A percentile compares a stretch with the other conserved stretches of the same genome.
These are phyloP conservation scores for Aspergillus flavus DNA, from an alignment of 2,329 filamentous ascomycete species.

Conservation along the genomic window DNA sequence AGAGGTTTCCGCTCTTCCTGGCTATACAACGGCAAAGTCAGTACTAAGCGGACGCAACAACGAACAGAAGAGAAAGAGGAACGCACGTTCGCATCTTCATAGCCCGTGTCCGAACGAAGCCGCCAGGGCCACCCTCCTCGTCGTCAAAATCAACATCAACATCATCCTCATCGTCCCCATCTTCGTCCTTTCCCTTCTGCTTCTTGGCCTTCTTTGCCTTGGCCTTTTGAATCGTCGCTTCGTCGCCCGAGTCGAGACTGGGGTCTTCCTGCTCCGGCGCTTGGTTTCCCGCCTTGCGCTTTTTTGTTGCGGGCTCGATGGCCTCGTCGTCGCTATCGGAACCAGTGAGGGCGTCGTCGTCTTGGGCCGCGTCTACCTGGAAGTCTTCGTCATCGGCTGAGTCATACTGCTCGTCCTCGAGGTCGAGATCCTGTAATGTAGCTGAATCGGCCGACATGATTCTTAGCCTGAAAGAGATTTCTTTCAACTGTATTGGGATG, in stretches of 20 bases:
- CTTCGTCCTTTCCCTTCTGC: conserved; percentile 38
- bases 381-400: conserved; percentile 45
- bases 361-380: conserved; percentile 35
- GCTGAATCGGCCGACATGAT: conserved; percentile 15
- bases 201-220: conserved; percentile 44
- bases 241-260: conserved; percentile 59
- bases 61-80: neutral
- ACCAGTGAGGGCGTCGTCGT: conserved; percentile 36
- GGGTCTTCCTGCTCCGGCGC: conserved; percentile 30
- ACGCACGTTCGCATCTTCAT: conserved; percentile 53
- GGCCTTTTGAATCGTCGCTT: conserved; percentile 56
- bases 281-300: conserved; percentile 35
- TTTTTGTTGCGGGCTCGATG: conserved; percentile 40
- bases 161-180: conserved; percentile 41
- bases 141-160: conserved; percentile 38
- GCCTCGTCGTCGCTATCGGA: conserved; percentile 34
- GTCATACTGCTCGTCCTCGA: conserved; percentile 40
- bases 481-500: conserved; percentile 1
- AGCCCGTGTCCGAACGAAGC: conserved; percentile 56
- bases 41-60: neutral
- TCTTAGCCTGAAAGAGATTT: neutral
- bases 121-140: conserved; percentile 50
- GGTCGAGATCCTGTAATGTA: conserved; percentile 21
- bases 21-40: conserved; percentile 26
- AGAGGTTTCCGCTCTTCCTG: conserved; percentile 52